Percentiles rank a stretch among this genome's conserved stretches.
Evolutionary conservation across 202 grass and related monocot species (phyloP).

Genomic region (Schoenoplectus triqueter): DNA sequence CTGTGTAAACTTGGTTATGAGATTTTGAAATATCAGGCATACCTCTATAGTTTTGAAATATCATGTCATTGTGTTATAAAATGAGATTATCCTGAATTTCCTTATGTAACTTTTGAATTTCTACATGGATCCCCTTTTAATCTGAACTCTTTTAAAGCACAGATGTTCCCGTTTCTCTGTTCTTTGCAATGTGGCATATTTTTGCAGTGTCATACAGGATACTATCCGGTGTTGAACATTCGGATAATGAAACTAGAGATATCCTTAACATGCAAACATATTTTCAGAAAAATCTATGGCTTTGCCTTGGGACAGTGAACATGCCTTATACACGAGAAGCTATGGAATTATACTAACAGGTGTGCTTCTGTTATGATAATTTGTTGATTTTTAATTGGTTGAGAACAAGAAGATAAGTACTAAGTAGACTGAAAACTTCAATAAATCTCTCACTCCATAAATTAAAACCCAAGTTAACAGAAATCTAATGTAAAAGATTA

Average conservation of each 20-base stretch:
- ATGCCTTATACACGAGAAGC: conserved; percentile 76
- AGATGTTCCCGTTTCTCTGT: too few species aligned
- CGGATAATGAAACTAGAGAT: not conserved
- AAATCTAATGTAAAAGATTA: not conserved
- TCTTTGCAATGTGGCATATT: too few species aligned
- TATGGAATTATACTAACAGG: conserved; percentile 86
- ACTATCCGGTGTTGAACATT: not conserved
- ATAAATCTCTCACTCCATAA: not conserved
- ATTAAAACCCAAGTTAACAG: not conserved
- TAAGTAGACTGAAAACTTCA: not conserved
- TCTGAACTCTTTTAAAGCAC: not conserved
- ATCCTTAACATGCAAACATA: conserved; percentile 81
- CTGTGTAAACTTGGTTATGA: not conserved
- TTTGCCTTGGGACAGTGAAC: conserved; percentile 79
- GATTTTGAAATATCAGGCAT: not conserved
- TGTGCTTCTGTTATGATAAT: not conserved
- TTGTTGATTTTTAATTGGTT: conserved; percentile 21
- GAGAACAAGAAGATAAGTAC: not conserved
- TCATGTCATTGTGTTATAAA: not conserved
- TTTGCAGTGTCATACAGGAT: conserved; percentile 5
- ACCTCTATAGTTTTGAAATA: not conserved
- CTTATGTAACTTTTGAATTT: not conserved
- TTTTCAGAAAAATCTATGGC: conserved; percentile 70
- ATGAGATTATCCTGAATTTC: not conserved
- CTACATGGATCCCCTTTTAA: not conserved